Base-by-base conservation (phyloP, 1,139 yeast genomes). In the Saccharomycopsis hybrid region DNA sequence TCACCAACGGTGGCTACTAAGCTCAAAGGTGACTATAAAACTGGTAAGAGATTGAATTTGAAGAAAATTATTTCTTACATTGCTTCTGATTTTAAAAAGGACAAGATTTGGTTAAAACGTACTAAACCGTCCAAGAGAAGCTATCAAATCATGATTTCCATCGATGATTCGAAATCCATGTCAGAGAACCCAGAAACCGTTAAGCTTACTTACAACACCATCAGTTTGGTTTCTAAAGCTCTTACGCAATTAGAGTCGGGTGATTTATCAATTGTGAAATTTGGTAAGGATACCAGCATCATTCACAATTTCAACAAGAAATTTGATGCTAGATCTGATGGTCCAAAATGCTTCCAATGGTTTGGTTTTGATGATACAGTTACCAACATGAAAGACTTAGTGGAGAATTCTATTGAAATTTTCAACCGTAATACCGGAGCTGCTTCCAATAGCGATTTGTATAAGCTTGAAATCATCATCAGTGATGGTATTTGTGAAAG, bases 401-500 rank as follows among this genome's bases (percentile, higher is more conserved):
- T 94, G 54, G 69, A 74, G 33, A 77, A 78, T 60, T 86, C 97
- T 1, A 74, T 92, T 55, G 75, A 76, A 52, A 76, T 88, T 39
- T 92, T 94, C 65, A 82, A 79, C 49, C 80, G 79, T 53, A 63
- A 65, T 50, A 92, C 94, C 1, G 72, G 82, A 56, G 64, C 79
- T 3, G 64, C 71, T 3, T 70, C 77, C 5, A 74, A 74, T 57
- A 67, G 75, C 32, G 96, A 87, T 57, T 75, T 87, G 62, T 92
- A 97, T 97, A 96, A 89, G 67, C 73, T 94, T 57, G 88, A 94
- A 64, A 88, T 94, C 54, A 85, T 94, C 55, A 76, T 94, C 42
- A 87, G 96, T 3, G 98, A 92, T 70, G 98, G 98, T 68, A 88
- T 92, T 46, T 90, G 97, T 65, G 98, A 92, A 65, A 94, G 88